Evolutionary conservation across 495 filamentous ascomycete genomes (phyloP).

Genomic region (Xylaria bambusicola): DNA sequence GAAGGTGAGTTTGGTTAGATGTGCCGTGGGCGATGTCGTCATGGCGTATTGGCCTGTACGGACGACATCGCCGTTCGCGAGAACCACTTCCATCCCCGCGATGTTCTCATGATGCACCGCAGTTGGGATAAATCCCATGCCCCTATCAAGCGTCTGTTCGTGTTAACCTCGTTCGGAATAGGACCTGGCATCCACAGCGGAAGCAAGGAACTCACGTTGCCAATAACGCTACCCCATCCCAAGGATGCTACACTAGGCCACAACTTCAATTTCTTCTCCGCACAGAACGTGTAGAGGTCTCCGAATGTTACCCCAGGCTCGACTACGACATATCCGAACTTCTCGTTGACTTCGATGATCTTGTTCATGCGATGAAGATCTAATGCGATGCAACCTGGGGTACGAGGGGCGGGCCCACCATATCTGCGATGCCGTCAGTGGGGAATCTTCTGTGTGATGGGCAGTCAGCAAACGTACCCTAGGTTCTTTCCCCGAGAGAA

Average conservation of each 20-base stretch:
- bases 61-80: conserved; percentile 49
- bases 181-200: not conserved
- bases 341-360: conserved; percentile 57
- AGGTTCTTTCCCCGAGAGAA: conserved; percentile 57
- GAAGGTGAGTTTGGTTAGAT: conserved; percentile 50
- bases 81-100: conserved; percentile 52
- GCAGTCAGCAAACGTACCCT: conserved; percentile 31
- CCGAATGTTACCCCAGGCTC: conserved; percentile 59
- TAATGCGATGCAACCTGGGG: conserved; percentile 54
- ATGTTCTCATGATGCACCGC: conserved; percentile 52
- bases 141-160: conserved; percentile 41
- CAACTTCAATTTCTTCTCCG: conserved; percentile 49
- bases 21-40: conserved; percentile 41
- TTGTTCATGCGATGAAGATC: conserved; percentile 59
- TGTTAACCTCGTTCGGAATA: not conserved
- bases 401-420: conserved; percentile 56
- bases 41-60: conserved; percentile 55
- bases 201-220: conserved; percentile 43
- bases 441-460: not conserved
- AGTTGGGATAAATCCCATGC: conserved; percentile 48
- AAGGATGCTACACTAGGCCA: conserved; percentile 58
- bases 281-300: conserved; percentile 54
- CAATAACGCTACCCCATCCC: conserved; percentile 59
- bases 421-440: conserved; percentile 41
- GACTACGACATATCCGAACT: conserved; percentile 56